Evolutionary conservation across 805 yeast species (phyloP).

Genomic region (Starmerella bombi): DNA sequence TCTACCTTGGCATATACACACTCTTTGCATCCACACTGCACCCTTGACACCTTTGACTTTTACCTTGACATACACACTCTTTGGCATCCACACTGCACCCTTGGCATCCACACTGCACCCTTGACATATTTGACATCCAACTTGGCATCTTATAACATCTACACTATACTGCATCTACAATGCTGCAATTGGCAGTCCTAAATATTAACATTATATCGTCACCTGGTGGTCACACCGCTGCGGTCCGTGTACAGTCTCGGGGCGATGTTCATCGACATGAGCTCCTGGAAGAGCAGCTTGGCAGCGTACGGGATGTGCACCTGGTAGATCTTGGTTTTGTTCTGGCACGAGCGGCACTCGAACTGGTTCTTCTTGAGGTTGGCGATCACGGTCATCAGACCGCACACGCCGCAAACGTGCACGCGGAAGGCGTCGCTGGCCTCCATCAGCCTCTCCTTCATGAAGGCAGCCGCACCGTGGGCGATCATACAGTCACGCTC

Average conservation of each 20-base stretch:
- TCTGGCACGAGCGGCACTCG: slow-evolving; percentile 97
- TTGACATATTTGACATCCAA: too few species aligned
- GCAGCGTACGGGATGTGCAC: slow-evolving; percentile 98
- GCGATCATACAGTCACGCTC: slow-evolving; percentile 99
- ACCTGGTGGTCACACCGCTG: slow-evolving; percentile 38
- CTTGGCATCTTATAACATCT: too few species aligned
- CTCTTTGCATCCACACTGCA: too few species aligned
- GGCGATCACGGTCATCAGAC: slow-evolving; percentile 95
- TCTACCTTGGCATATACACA: too few species aligned
- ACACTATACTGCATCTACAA: too few species aligned
- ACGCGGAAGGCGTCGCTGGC: slow-evolving; percentile 98
- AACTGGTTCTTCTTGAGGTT: slow-evolving; percentile 94
- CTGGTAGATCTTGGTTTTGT: slow-evolving; percentile 95
- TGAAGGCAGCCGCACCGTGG: slow-evolving; percentile 97
- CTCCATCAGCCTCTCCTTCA: slow-evolving; percentile 96
- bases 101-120: too few species aligned
- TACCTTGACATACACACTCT: too few species aligned
- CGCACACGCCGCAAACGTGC: slow-evolving; percentile 96
- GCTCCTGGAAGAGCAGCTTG: slow-evolving; percentile 91
- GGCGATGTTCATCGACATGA: slow-evolving; percentile 98
- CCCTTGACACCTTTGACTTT: too few species aligned
- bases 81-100: too few species aligned
- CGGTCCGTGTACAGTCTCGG: slow-evolving; percentile 95
- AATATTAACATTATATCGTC: too few species aligned
- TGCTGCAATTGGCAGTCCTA: too few species aligned